These are phyloP conservation scores for Elsinoe arachidis DNA, from an alignment of 2,329 filamentous ascomycete species.

Conservation along the genomic window DNA sequence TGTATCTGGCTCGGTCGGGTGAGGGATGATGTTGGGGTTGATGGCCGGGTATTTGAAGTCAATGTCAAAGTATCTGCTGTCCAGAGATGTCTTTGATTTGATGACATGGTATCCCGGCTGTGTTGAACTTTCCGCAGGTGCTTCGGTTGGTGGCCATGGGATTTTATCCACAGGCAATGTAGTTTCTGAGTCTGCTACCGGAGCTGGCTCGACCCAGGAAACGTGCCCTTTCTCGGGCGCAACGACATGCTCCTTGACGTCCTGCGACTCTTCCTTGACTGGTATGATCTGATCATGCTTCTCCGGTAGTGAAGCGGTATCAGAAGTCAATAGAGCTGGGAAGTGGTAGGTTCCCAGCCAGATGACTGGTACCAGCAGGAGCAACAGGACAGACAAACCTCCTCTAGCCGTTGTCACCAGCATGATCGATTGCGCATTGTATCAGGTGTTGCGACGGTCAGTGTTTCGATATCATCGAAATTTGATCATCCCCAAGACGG, in stretches of 20 bases:
- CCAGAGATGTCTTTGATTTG: constrained; percentile 39
- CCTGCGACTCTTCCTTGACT: background rate
- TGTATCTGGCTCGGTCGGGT: constrained; percentile 39
- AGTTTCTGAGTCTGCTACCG: background rate
- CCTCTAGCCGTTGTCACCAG: background rate
- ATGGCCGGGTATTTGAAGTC: constrained; percentile 38
- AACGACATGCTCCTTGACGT: background rate
- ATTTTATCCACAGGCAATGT: background rate
- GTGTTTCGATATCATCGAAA: background rate
- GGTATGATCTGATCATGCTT: background rate
- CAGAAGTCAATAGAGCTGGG: background rate
- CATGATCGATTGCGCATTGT: background rate
- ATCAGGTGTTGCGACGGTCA: background rate
- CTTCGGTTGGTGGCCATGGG: background rate
- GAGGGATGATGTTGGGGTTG: constrained; percentile 52
- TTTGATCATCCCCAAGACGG: background rate
- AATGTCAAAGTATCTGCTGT: constrained; percentile 44
- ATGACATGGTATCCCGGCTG: constrained; percentile 25
- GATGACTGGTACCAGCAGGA: background rate
- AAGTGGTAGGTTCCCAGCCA: background rate
- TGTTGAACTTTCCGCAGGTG: background rate
- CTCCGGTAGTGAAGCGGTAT: background rate
- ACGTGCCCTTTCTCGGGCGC: background rate
- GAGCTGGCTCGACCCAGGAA: background rate
- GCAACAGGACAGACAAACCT: background rate